Evolutionary conservation across 768 basidiomycete species (phyloP).

Genomic region (Termitomyces sp.): DNA sequence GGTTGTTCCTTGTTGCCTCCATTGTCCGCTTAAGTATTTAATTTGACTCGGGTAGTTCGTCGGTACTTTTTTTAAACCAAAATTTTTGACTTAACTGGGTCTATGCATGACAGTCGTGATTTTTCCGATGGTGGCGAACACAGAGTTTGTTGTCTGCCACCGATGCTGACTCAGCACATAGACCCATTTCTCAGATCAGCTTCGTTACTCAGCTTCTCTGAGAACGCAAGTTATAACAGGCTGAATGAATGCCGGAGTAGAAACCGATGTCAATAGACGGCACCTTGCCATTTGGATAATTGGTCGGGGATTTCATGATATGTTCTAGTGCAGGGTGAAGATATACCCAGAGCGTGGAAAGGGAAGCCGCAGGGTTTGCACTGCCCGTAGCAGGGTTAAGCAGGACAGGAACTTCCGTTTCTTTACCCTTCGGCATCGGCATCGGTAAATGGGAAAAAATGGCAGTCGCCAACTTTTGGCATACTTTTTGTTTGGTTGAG

Average conservation of each 20-base stretch:
- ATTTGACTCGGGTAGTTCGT: no score
- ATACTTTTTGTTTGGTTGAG: neutral
- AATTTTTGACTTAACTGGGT: no score
- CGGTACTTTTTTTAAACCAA: no score
- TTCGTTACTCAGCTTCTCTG: no score
- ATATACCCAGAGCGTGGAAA: conserved; percentile 71
- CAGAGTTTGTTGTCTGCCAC: no score
- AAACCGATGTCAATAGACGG: conserved; percentile 68
- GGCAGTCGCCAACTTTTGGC: no score
- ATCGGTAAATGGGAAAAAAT: neutral
- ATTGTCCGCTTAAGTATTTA: no score
- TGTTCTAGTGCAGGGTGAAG: conserved; percentile 72
- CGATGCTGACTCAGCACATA: no score
- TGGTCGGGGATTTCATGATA: conserved; percentile 66
- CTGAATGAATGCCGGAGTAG: conserved; percentile 75
- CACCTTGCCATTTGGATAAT: conserved; percentile 50
- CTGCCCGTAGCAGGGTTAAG: conserved; percentile 57
- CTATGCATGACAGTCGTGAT: no score
- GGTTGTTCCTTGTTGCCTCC: no score
- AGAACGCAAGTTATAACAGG: conserved; percentile 54
- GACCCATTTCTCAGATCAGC: no score
- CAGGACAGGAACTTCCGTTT: conserved; percentile 26
- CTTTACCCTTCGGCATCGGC: conserved; percentile 24
- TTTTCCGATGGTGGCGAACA: no score
- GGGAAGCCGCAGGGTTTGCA: conserved; percentile 69